Conservation (phyloP, 257 asterid species). For the Solanum etuberosum region DNA sequence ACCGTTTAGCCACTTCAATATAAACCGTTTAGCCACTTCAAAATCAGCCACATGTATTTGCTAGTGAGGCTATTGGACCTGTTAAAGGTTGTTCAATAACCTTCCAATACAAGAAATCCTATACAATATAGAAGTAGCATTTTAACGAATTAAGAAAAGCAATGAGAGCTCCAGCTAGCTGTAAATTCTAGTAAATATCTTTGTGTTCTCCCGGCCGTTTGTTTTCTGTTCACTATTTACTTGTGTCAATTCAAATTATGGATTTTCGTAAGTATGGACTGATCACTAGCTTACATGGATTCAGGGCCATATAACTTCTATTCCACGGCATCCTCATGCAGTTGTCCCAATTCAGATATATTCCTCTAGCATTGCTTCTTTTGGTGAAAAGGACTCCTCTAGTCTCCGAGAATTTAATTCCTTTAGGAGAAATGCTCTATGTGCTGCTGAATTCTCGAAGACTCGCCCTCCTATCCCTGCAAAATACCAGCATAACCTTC, state of each 20-base stretch:
- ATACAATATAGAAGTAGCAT: neutral
- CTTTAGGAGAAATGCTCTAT: slow-evolving; percentile 40
- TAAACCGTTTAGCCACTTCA: neutral
- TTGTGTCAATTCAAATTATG: neutral
- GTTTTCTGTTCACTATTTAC: neutral
- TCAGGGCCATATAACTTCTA: slow-evolving; percentile 65
- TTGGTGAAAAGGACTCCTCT: slow-evolving; percentile 15
- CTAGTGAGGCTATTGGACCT: neutral
- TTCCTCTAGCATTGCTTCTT: slow-evolving; percentile 27
- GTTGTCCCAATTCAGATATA: slow-evolving; percentile 58
- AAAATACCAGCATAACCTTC: slow-evolving; percentile 64
- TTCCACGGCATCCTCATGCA: slow-evolving; percentile 50
- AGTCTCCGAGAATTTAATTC: slow-evolving; percentile 36
- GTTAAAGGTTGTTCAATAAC: neutral
- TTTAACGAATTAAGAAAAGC: neutral
- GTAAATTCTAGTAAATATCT: neutral
- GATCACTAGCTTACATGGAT: neutral
- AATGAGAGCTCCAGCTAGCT: neutral
- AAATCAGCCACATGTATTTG: neutral
- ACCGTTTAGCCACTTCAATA: neutral
- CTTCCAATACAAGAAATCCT: neutral
- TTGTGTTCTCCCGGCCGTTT: neutral
- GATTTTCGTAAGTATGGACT: neutral
- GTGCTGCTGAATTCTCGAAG: slow-evolving; percentile 42
- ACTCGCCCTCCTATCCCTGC: slow-evolving; percentile 36